phyloP scores from a whole-genome alignment of 192 early-diverging fungal genomes.

The Mortierella hygrophila region DNA sequence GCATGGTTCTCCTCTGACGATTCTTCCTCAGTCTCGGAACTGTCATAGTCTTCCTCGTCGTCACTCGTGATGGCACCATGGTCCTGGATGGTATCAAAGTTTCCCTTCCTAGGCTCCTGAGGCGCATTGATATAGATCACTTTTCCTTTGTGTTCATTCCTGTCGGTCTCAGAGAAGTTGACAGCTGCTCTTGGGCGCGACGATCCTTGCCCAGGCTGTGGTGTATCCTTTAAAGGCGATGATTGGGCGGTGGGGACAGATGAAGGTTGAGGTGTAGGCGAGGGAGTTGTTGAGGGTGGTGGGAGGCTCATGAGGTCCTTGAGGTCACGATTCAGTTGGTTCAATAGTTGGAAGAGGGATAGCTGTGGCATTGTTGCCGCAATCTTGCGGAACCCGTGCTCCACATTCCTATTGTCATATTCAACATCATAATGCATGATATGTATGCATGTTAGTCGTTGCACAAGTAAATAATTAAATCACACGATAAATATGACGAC shows the following conservation, averaged over 20 bases:
- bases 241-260: background rate
- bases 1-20: conserved; percentile 35
- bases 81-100: conserved; percentile 53
- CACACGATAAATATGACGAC: background rate
- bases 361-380: conserved; percentile 29
- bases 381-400: conserved; percentile 44
- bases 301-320: conserved; percentile 41
- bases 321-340: conserved; percentile 48
- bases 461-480: background rate
- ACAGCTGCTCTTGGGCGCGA: background rate
- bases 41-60: conserved; percentile 31
- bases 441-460: background rate
- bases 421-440: background rate
- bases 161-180: background rate
- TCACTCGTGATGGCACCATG: conserved; percentile 42
- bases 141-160: conserved; percentile 1
- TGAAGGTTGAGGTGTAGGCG: background rate
- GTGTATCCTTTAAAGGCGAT: background rate
- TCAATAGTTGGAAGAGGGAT: conserved; percentile 47
- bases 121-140: conserved; percentile 32
- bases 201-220: background rate
- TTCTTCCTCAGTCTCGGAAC: conserved; percentile 42
- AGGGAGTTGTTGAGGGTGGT: background rate
- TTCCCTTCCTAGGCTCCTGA: background rate
- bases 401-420: conserved; percentile 34